phyloP scores from a whole-genome alignment of 176 grass and related monocot species.

The Dendrocalamus sinicus region DNA sequence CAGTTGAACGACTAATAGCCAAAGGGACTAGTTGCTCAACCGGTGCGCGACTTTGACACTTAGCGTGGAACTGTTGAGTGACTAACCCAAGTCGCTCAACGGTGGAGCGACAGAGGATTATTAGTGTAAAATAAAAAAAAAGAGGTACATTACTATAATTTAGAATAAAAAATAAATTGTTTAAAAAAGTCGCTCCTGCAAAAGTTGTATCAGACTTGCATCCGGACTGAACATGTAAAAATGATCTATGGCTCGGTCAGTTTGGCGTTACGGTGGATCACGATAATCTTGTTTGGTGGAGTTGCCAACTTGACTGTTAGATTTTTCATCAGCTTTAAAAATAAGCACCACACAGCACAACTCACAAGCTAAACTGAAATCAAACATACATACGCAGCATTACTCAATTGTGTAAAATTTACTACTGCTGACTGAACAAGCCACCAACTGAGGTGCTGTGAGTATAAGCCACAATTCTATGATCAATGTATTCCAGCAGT shows the following conservation, averaged over 20 bases:
- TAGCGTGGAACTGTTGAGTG: too few species aligned
- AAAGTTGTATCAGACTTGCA: not conserved
- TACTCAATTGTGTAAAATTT: not conserved
- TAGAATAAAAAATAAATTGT: too few species aligned
- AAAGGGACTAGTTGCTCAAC: too few species aligned
- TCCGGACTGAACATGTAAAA: not conserved
- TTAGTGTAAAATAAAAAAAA: too few species aligned
- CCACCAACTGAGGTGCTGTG: not conserved
- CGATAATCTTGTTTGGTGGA: not conserved
- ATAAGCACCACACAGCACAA: not conserved
- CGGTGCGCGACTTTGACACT: too few species aligned
- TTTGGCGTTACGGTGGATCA: not conserved
- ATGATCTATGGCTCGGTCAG: not conserved
- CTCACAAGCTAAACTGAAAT: not conserved
- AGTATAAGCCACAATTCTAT: constrained; percentile 24
- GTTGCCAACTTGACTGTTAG: not conserved
- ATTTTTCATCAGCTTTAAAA: not conserved
- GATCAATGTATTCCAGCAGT: constrained; percentile 43
- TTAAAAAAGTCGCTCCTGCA: too few species aligned
- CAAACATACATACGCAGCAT: not conserved
- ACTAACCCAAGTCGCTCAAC: too few species aligned
- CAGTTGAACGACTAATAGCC: too few species aligned
- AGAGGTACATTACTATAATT: too few species aligned
- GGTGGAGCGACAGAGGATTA: too few species aligned
- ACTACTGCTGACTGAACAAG: not conserved